Percentiles rank a stretch among this genome's conserved stretches.
phyloP scores from a whole-genome alignment of 805 yeast species.

The Kurtzmaniella cleridarum region DNA sequence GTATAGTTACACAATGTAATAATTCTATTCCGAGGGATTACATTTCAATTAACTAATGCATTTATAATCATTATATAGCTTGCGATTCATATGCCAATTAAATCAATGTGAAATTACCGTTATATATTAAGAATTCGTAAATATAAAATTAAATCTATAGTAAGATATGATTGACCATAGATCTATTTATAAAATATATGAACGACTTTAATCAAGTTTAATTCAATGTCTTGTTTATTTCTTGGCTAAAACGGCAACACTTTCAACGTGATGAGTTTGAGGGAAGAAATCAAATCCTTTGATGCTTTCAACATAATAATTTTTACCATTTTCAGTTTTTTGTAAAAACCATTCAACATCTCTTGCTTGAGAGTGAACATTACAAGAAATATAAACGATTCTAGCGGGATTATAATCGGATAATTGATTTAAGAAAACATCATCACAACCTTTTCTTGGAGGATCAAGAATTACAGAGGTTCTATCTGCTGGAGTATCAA shows the following conservation, averaged over 20 bases:
- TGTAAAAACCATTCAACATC: conserved; percentile 80
- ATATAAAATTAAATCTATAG: too few species aligned
- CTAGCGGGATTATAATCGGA: conserved; percentile 78
- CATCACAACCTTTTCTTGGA: conserved; percentile 96
- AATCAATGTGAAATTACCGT: too few species aligned
- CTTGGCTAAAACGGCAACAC: conserved; percentile 63
- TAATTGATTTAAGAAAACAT: conserved; percentile 77
- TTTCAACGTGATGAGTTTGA: conserved; percentile 88
- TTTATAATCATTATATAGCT: too few species aligned
- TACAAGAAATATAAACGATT: conserved; percentile 93
- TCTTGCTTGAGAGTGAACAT: conserved; percentile 96
- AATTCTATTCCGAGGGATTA: too few species aligned
- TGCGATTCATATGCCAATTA: too few species aligned
- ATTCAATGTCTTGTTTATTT: conserved; percentile 7
- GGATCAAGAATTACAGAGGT: conserved; percentile 95
- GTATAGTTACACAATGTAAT: too few species aligned
- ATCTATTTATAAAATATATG: conserved; percentile 4
- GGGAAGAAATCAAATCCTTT: conserved; percentile 97
- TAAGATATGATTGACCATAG: not conserved
- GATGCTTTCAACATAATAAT: conserved; percentile 71
- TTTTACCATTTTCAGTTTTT: conserved; percentile 54
- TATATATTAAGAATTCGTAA: too few species aligned
- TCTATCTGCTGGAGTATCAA: conserved; percentile 65
- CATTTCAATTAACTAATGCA: too few species aligned
- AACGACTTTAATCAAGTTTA: too few species aligned